Base-by-base conservation (phyloP, 495 filamentous ascomycete species). In the Sporormia fimetaria region DNA sequence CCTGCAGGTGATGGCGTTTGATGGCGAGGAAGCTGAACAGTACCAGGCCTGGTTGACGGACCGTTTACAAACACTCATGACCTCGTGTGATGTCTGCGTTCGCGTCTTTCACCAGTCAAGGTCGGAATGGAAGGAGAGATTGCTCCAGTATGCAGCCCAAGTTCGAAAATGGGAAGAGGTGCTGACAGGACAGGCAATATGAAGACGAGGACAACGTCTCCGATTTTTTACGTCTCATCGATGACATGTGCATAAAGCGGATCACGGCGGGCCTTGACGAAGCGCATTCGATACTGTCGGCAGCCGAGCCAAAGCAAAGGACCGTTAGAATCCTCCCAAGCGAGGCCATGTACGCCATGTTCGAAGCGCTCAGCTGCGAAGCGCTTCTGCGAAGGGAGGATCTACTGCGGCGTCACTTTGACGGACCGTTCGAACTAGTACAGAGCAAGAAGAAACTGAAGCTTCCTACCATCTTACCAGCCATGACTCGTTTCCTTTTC, bases 401-500 rank as follows among this genome's bases (percentile, higher is more conserved):
- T 23, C 59, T 71, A n/a, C 60, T 81, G 2, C 52, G 63, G 41
- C 40, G 63, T 25, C 60, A 76, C 47, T 88, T 95, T 51, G 76
- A 92, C 51, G 71, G 67, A 44, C 82, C 85, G 7, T 93, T 95
- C 52, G 63, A 70, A 49, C 63, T 81, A 0, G 77, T 84, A 8
- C 86, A 93, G 60, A 69, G 67, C 0, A 84, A 76, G 37, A 79
- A 74, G 31, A 69, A 66, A 7, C 64, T 94, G 4, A 83, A 77
- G 49, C 67, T 88, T 26, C 66, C 67, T 0, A 75, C 75, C 35
- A 78, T 79, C 33, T 67, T 84, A 4, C 87, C 86, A 7, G 81
- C 83, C 6, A 82, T 87, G 59, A 79, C 79, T 11, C 69, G 64
- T 11, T 94, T 93, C 51, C 66, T 95, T 2, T 94, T 94, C 51